Percentiles rank a stretch among this genome's conserved stretches.
Evolutionary conservation across 495 filamentous ascomycete species (phyloP).

Genomic region (Lichenothelia convexa): DNA sequence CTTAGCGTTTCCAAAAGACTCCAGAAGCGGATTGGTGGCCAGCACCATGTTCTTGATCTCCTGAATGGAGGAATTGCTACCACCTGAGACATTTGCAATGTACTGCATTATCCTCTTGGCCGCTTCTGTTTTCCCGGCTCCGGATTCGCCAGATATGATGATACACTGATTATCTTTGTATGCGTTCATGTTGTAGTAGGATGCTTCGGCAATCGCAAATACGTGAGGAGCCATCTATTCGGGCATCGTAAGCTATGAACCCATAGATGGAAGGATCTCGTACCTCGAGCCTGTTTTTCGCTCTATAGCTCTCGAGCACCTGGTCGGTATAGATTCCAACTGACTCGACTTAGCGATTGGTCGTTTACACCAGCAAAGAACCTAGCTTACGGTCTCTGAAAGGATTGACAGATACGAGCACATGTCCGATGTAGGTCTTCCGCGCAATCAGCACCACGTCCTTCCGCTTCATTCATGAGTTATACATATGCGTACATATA

Average conservation of each 20-base stretch:
- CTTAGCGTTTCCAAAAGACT: slow-evolving; percentile 97
- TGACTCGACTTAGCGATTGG: too few relatives aligned
- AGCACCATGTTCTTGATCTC: slow-evolving; percentile 98
- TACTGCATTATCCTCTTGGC: slow-evolving; percentile 99
- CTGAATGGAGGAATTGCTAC: slow-evolving; percentile 79
- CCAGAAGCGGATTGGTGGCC: slow-evolving; percentile 90
- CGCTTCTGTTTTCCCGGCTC: slow-evolving; percentile 97
- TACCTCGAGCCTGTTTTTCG: slow-evolving; percentile 91
- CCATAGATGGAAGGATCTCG: too few relatives aligned
- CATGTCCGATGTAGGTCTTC: slow-evolving; percentile 99
- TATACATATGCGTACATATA: too few relatives aligned
- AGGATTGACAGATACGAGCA: slow-evolving; percentile 97
- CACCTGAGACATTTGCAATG: slow-evolving; percentile 90
- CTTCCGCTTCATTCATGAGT: slow-evolving; percentile 10
- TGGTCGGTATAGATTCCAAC: slow-evolving; percentile 94
- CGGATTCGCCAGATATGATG: slow-evolving; percentile 97
- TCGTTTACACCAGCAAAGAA: too few relatives aligned
- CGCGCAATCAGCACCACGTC: too few relatives aligned
- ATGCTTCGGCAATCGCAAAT: slow-evolving; percentile 87
- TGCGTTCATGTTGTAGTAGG: slow-evolving; percentile 99
- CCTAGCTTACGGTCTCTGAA: too few relatives aligned
- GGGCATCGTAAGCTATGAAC: too few relatives aligned
- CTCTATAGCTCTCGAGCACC: slow-evolving; percentile 77
- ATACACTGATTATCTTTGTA: slow-evolving; percentile 99
- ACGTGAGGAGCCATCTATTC: slow-evolving; percentile 92